Conservation (phyloP, 2,329 filamentous ascomycete genomes). For the Epichloe brachyelytri region DNA sequence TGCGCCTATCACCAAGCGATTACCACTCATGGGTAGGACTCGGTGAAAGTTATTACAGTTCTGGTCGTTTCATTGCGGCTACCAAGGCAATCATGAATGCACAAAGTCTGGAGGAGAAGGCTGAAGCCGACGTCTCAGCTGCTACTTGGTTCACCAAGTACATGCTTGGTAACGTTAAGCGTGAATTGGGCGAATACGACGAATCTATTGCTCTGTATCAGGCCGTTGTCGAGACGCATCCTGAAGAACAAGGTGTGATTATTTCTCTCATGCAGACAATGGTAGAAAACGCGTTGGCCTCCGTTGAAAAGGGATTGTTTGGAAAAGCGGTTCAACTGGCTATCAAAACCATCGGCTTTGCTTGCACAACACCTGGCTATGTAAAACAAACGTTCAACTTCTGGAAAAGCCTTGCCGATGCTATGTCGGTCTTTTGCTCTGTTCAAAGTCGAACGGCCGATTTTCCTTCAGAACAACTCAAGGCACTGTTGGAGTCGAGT, state of each 20-base stretch:
- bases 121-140: slow-evolving; percentile 35
- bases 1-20: slow-evolving; percentile 71
- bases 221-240: slow-evolving; percentile 53
- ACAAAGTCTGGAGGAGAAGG: slow-evolving; percentile 54
- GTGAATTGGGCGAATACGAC: slow-evolving; percentile 83
- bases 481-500: slow-evolving; percentile 42
- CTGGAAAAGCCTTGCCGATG: slow-evolving; percentile 87
- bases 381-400: slow-evolving; percentile 73
- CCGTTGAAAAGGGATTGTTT: slow-evolving; percentile 72
- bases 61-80: slow-evolving; percentile 85
- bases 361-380: slow-evolving; percentile 44
- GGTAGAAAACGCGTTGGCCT: slow-evolving; percentile 66
- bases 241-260: slow-evolving; percentile 71
- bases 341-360: slow-evolving; percentile 53
- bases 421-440: slow-evolving; percentile 70
- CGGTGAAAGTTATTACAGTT: slow-evolving; percentile 94
- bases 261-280: slow-evolving; percentile 82
- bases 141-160: slow-evolving; percentile 94
- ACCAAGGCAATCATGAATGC: slow-evolving; percentile 83
- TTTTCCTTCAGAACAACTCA: slow-evolving; percentile 48
- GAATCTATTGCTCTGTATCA: slow-evolving; percentile 68
- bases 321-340: slow-evolving; percentile 68
- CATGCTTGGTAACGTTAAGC: slow-evolving; percentile 89
- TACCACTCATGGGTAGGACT: slow-evolving; percentile 95
- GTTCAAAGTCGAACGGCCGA: slow-evolving; percentile 54